Percentiles rank a stretch among this genome's conserved stretches.
Conservation (phyloP, 306 rosid genomes). For the Cicer yamashitae region DNA sequence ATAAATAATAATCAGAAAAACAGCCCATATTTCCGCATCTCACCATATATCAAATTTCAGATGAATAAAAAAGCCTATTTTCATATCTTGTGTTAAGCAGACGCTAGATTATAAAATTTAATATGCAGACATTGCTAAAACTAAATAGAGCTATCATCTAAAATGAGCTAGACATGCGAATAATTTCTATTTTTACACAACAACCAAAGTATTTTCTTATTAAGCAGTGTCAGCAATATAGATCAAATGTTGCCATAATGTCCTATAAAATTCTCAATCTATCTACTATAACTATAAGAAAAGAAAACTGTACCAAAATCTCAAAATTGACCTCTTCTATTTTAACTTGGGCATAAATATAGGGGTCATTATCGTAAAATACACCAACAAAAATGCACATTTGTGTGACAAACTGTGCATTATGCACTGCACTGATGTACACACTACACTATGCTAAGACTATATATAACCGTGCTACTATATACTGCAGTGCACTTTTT, state of each 20-base stretch:
- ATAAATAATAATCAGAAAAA: conserved; percentile 40
- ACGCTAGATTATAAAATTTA: conserved; percentile 16
- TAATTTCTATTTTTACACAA: conserved; percentile 13
- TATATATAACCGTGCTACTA: too few species aligned
- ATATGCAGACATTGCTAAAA: conserved; percentile 1
- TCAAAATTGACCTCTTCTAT: too few species aligned
- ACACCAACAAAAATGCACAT: too few species aligned
- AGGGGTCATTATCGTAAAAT: too few species aligned
- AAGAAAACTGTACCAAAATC: too few species aligned
- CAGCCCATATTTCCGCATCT: conserved; percentile 24
- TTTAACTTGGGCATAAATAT: too few species aligned
- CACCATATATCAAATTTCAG: conserved; percentile 30
- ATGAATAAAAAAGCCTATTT: background rate
- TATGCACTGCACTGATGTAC: too few species aligned
- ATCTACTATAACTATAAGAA: too few species aligned
- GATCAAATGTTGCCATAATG: conserved; percentile 2
- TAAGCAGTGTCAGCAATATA: background rate
- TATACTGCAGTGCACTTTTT: too few species aligned
- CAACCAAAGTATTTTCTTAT: conserved; percentile 4
- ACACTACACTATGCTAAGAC: too few species aligned
- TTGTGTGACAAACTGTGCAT: too few species aligned
- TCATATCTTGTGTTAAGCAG: conserved; percentile 13
- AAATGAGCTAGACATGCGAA: conserved; percentile 27
- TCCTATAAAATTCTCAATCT: background rate
- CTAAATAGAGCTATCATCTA: conserved; percentile 26